Base-by-base conservation (phyloP, 2,329 filamentous ascomycete genomes). In the Stachybotrys chartarum region DNA sequence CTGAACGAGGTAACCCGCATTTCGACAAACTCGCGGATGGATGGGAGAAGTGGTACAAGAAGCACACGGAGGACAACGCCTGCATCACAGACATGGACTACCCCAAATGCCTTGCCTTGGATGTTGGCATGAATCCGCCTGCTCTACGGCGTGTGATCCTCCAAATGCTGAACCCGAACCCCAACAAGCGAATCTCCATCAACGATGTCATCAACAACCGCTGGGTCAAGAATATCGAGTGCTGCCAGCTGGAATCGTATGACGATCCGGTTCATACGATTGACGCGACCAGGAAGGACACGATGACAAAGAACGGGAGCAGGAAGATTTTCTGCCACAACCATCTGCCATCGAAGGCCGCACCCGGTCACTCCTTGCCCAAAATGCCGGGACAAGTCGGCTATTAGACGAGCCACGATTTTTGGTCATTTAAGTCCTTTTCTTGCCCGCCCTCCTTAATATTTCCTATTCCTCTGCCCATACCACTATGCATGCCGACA, bases 111-210 rank as follows among this genome's bases (percentile, higher is more conserved):
- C 72, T 77, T 31, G 80, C 83, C 16, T 80, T 91, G 44, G 89
- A 94, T 68, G 72, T 75, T 16, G 76, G 72, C 45, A 75, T 91
- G 59, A 85, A 85, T 63, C 85, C 87, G 32, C 82, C 84, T 1
- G 82, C 84, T 3, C 77, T 92, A 55, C 85, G 87, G 57, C 83
- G 86, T 11, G 74, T 95, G 5, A 72, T 96, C 11, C 74, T 94
- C 52, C 85, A 83, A 67, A 95, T 96, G 91, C 78, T 96, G 35
- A 85, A 96, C 68, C 90, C 91, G 0, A 76, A 91, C 60, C 90
- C 91, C 0, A 70, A 74, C 7, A 84, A 84, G 66, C 87, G 91
- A 47, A 84, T 87, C 61, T 82, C 78, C 31, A 88, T 94, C 52
- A 72, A 79, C 7, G 82, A 90, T 1, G 84, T 90, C 1, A 73